A percentile compares a stretch with the other conserved stretches of the same genome.
phyloP scores from a whole-genome alignment of 345 rosid genomes.

The Atalantia buxifolia region DNA sequence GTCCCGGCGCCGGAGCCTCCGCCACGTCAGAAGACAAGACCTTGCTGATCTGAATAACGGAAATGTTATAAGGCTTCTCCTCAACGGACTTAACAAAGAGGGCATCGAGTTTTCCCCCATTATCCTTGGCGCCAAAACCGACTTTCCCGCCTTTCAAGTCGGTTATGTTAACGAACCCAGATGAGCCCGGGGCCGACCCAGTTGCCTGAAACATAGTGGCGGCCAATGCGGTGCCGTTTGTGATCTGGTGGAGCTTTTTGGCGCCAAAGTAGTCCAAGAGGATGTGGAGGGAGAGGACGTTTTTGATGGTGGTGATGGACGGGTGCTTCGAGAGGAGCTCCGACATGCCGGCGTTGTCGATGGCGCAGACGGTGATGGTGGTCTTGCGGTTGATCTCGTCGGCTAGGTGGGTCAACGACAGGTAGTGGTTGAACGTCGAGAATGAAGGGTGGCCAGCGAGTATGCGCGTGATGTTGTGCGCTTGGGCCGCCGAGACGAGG shows the following conservation, averaged over 20 bases:
- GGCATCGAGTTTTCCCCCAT: conserved; percentile 49
- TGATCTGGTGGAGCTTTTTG: conserved; percentile 90
- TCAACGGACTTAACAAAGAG: conserved; percentile 67
- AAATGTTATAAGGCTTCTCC: conserved; percentile 85
- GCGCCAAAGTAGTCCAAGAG: conserved; percentile 92
- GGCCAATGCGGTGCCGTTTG: conserved; percentile 76
- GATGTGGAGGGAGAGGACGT: conserved; percentile 87
- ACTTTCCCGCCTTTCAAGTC: conserved; percentile 85
- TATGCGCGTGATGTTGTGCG: conserved; percentile 76
- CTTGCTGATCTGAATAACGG: conserved; percentile 85
- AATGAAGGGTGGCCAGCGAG: conserved; percentile 63
- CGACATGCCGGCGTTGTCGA: conserved; percentile 80
- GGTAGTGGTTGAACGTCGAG: conserved; percentile 89
- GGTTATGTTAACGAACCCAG: conserved; percentile 93
- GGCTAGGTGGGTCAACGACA: conserved; percentile 78
- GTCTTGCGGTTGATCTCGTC: conserved; percentile 75
- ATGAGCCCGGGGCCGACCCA: conserved; percentile 72
- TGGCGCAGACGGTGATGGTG: conserved; percentile 85
- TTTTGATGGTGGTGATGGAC: conserved; percentile 63
- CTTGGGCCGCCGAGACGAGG: conserved; percentile 22
- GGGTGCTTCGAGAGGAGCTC: conserved; percentile 56
- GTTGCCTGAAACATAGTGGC: conserved; percentile 94
- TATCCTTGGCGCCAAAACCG: conserved; percentile 62
- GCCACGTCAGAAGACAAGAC: conserved; percentile 66
- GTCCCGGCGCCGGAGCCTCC: conserved; percentile 81